Evolutionary conservation across 495 filamentous ascomycete species (phyloP).

Genomic region (Trichoderma gamsii): DNA sequence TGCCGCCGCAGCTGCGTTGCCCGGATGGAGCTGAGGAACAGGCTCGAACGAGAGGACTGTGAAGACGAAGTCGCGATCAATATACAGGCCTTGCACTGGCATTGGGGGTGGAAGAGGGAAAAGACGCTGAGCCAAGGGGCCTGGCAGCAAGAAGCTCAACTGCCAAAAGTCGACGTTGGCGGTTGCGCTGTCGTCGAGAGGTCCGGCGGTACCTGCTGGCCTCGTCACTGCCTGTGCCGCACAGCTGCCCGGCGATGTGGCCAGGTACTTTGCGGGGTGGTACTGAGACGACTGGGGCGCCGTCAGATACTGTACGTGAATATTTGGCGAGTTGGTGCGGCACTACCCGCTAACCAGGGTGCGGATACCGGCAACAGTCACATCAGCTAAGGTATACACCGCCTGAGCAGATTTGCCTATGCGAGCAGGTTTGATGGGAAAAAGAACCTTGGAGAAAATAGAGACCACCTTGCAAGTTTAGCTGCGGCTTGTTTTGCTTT

Average conservation of each 20-base stretch:
- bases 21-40: background rate
- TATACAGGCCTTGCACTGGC: slow-evolving; percentile 9
- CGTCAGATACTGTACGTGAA: no score
- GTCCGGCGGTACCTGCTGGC: background rate
- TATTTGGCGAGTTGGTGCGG: no score
- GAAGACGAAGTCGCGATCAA: slow-evolving; percentile 2
- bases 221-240: background rate
- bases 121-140: background rate
- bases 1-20: background rate
- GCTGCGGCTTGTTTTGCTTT: background rate
- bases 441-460: no score
- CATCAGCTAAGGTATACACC: no score
- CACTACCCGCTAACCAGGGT: no score
- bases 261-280: no score
- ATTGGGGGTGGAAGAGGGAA: slow-evolving; percentile 2
- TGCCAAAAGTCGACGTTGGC: slow-evolving; percentile 8
- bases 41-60: background rate
- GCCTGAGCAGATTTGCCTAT: no score
- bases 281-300: no score
- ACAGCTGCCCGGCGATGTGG: no score
- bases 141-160: background rate
- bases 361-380: no score
- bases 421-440: no score
- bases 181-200: background rate
- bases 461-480: no score